Evolutionary conservation across 2,329 filamentous ascomycete genomes (phyloP).

Genomic region (Mycosphaerelloides madeirae): DNA sequence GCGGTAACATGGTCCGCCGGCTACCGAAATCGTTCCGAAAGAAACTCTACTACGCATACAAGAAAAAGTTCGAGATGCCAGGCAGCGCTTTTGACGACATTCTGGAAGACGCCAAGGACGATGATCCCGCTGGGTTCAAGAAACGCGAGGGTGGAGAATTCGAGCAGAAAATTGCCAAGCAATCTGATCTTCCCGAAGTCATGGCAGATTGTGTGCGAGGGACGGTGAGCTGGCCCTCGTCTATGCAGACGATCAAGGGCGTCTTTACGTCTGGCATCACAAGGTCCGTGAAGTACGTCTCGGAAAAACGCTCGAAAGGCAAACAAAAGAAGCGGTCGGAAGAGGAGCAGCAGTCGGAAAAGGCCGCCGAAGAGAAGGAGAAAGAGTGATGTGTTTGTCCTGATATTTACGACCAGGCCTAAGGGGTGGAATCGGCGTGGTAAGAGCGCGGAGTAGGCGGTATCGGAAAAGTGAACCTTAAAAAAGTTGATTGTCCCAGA

Average conservation of each 20-base stretch:
- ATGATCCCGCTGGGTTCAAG: slow-evolving; percentile 60
- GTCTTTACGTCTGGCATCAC: slow-evolving; percentile 69
- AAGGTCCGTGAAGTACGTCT: slow-evolving; percentile 68
- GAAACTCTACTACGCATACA: slow-evolving; percentile 91
- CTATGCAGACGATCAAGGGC: slow-evolving; percentile 80
- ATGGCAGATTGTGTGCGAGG: slow-evolving; percentile 74
- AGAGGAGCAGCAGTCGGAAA: not conserved
- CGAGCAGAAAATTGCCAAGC: slow-evolving; percentile 77
- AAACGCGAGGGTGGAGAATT: slow-evolving; percentile 76
- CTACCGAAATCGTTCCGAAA: slow-evolving; percentile 81
- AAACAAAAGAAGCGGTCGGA: slow-evolving; percentile 23
- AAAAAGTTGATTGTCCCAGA: no score
- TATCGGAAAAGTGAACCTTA: no score
- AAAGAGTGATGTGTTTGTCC: no score
- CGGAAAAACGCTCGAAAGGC: slow-evolving; percentile 63
- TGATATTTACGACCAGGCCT: no score
- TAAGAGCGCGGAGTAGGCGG: no score
- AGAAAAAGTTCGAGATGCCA: slow-evolving; percentile 82
- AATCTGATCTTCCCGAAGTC: slow-evolving; percentile 63
- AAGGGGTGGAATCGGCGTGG: no score
- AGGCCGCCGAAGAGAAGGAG: no score
- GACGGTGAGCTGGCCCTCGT: slow-evolving; percentile 90
- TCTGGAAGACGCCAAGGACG: slow-evolving; percentile 70
- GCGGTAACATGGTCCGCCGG: slow-evolving; percentile 93
- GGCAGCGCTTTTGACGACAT: slow-evolving; percentile 77